These are phyloP conservation scores for Neurospora sp. DNA, from an alignment of 495 filamentous ascomycete species.

Conservation along the genomic window DNA sequence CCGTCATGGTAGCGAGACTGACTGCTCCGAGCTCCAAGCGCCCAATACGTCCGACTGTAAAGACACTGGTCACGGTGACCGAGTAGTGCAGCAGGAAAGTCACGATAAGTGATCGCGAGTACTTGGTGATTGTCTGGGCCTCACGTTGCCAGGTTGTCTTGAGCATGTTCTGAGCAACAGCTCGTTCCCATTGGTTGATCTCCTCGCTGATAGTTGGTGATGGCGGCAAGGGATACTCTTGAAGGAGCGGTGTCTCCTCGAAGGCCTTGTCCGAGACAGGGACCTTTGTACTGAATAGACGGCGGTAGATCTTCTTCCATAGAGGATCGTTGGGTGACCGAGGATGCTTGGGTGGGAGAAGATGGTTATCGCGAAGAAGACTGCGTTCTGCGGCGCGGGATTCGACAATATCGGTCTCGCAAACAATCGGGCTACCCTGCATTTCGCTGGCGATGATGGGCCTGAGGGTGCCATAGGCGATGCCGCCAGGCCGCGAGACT, in stretches of 20 bases:
- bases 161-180: conserved; percentile 60
- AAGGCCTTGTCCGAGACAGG: conserved; percentile 27
- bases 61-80: conserved; percentile 57
- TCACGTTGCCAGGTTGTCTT: conserved; percentile 81
- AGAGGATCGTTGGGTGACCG: conserved; percentile 7
- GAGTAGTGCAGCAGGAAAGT: conserved; percentile 67
- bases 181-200: conserved; percentile 57
- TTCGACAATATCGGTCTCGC: conserved; percentile 28
- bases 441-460: conserved; percentile 32
- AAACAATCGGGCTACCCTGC: conserved; percentile 50
- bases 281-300: conserved; percentile 37
- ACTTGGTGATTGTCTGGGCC: conserved; percentile 50
- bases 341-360: conserved; percentile 56
- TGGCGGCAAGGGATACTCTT: not conserved
- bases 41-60: conserved; percentile 56
- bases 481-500: conserved; percentile 56
- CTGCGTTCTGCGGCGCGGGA: conserved; percentile 65
- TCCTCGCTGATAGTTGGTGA: conserved; percentile 21
- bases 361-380: conserved; percentile 65
- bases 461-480: conserved; percentile 50
- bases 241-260: not conserved
- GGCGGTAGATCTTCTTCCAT: conserved; percentile 24
- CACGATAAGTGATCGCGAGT: conserved; percentile 50
- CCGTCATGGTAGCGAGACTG: conserved; percentile 56
- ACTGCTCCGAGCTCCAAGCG: conserved; percentile 55